Evolutionary conservation across 2,329 filamentous ascomycete species (phyloP).

Genomic region (Cercospora zeae-maydis): DNA sequence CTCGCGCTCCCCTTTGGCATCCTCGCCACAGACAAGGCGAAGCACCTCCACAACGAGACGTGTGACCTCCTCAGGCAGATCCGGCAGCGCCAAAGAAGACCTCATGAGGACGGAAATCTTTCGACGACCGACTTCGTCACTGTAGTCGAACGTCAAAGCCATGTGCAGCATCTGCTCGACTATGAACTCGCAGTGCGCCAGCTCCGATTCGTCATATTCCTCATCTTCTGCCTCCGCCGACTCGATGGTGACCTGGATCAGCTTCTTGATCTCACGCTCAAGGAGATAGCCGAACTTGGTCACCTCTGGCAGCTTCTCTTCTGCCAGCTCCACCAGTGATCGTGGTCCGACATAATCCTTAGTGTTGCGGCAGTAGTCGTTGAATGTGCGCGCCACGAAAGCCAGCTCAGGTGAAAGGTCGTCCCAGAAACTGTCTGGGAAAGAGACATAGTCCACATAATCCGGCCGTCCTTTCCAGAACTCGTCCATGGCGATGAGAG

Average conservation of each 20-base stretch:
- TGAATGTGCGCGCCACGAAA: slow-evolving; percentile 89
- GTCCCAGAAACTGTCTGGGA: slow-evolving; percentile 71
- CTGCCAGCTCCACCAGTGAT: slow-evolving; percentile 70
- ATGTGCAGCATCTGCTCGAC: slow-evolving; percentile 94
- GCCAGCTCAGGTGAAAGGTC: slow-evolving; percentile 78
- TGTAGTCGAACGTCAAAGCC: slow-evolving; percentile 86
- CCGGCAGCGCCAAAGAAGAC: slow-evolving; percentile 77
- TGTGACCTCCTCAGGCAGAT: slow-evolving; percentile 88
- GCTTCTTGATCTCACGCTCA: slow-evolving; percentile 69
- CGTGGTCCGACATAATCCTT: slow-evolving; percentile 59
- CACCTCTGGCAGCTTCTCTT: slow-evolving; percentile 94
- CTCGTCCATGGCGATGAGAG: slow-evolving; percentile 86
- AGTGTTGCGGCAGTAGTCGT: slow-evolving; percentile 80
- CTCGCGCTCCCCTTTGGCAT: slow-evolving; percentile 70
- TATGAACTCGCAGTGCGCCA: slow-evolving; percentile 88
- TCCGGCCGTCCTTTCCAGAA: slow-evolving; percentile 94
- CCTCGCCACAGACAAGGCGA: slow-evolving; percentile 74
- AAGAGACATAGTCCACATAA: slow-evolving; percentile 68
- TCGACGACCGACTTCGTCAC: slow-evolving; percentile 89
- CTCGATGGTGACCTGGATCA: slow-evolving; percentile 61
- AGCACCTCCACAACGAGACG: slow-evolving; percentile 81
- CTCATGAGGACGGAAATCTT: slow-evolving; percentile 94
- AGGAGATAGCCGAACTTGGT: slow-evolving; percentile 85
- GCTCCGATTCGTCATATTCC: slow-evolving; percentile 65
- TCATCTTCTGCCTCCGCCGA: slow-evolving; percentile 53